Evolutionary conservation across 202 grass and related monocot species (phyloP).

Genomic region (Zizania palustris): DNA sequence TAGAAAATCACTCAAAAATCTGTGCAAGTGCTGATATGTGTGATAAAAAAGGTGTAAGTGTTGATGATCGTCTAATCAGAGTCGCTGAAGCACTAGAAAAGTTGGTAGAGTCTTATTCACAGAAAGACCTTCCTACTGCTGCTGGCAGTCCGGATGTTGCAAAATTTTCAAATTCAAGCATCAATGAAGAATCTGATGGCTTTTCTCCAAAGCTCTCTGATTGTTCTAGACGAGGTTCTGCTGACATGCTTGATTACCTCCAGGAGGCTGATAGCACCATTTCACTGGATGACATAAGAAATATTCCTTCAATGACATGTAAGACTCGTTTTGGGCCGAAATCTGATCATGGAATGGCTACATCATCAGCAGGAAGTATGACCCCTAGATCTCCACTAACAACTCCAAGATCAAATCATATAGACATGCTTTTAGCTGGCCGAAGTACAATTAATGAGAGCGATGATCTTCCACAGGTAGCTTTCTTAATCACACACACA

Average conservation of each 20-base stretch:
- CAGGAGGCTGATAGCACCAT: conserved; percentile 80
- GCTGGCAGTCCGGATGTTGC: conserved; percentile 63
- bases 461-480: conserved; percentile 85
- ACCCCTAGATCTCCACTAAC: conserved; percentile 93
- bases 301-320: conserved; percentile 83
- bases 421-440: conserved; percentile 93
- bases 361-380: conserved; percentile 94
- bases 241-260: conserved; percentile 92
- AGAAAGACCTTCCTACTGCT: conserved; percentile 68
- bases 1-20: conserved; percentile 89
- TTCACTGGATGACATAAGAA: conserved; percentile 91
- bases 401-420: conserved; percentile 84
- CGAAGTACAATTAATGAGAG: conserved; percentile 73
- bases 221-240: conserved; percentile 78
- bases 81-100: conserved; percentile 93
- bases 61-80: conserved; percentile 85
- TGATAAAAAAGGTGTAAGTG: conserved; percentile 93
- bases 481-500: not conserved
- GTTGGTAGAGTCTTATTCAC: conserved; percentile 74
- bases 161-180: conserved; percentile 81
- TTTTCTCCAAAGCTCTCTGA: conserved; percentile 88
- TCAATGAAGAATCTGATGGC: conserved; percentile 88
- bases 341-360: conserved; percentile 98
- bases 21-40: conserved; percentile 97
- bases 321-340: conserved; percentile 94